Evolutionary conservation across 139 green algal species (phyloP).

Genomic region (Closterium sp.): DNA sequence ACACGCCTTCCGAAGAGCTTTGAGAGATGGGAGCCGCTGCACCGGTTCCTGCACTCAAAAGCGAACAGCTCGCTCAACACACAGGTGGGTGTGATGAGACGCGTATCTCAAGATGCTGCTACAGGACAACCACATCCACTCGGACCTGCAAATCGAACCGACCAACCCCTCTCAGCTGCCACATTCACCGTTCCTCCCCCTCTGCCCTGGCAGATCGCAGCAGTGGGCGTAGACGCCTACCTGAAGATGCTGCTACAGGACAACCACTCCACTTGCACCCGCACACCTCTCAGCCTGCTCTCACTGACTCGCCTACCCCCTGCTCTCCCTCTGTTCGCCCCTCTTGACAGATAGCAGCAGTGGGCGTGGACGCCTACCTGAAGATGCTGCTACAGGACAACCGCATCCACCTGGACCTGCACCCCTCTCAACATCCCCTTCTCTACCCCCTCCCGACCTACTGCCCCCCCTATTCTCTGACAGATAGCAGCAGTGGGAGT

Average conservation of each 20-base stretch:
- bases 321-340: too few species aligned
- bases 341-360: slow-evolving; percentile 54
- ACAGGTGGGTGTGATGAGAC: slow-evolving; percentile 38
- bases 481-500: slow-evolving; percentile 59
- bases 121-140: slow-evolving; percentile 92
- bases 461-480: neutral
- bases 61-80: slow-evolving; percentile 15
- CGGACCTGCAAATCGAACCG: too few species aligned
- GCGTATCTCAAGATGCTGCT: slow-evolving; percentile 60
- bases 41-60: slow-evolving; percentile 81
- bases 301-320: too few species aligned
- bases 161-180: slow-evolving; percentile 8
- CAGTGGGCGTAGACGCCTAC: slow-evolving; percentile 52
- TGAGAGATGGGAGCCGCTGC: slow-evolving; percentile 74
- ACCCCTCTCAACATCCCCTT: neutral
- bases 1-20: slow-evolving; percentile 70
- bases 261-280: slow-evolving; percentile 94
- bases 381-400: slow-evolving; percentile 80
- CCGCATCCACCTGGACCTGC: slow-evolving; percentile 91
- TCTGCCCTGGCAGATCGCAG: slow-evolving; percentile 49
- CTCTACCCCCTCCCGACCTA: too few species aligned
- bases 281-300: slow-evolving; percentile 12
- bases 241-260: slow-evolving; percentile 72
- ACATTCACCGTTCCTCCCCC: too few species aligned
- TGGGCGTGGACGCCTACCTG: slow-evolving; percentile 48